phyloP scores from a whole-genome alignment of 441 rosid species.

The Hypseocharis bilobata region DNA sequence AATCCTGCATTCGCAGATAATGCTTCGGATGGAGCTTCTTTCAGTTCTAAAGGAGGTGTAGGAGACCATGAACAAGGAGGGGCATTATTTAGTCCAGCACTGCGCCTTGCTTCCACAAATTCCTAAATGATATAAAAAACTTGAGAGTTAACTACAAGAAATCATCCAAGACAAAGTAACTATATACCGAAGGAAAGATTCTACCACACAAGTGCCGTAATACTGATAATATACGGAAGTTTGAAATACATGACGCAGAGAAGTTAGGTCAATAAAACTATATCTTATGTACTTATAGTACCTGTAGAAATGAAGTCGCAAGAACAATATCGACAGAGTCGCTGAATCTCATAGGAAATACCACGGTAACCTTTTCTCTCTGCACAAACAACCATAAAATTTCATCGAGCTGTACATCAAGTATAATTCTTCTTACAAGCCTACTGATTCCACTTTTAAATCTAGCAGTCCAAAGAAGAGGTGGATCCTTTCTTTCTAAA shows the following conservation, averaged over 20 bases:
- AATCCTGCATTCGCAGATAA: constrained; percentile 83
- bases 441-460: too few species aligned
- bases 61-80: constrained; percentile 83
- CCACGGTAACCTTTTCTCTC: constrained; percentile 74
- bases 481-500: too few species aligned
- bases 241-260: neutral
- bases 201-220: neutral
- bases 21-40: constrained; percentile 62
- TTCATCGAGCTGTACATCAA: constrained; percentile 14
- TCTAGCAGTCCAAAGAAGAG: too few species aligned
- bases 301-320: constrained; percentile 90
- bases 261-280: neutral
- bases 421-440: neutral
- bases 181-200: neutral
- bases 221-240: neutral
- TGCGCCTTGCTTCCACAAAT: constrained; percentile 81
- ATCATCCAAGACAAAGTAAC: neutral
- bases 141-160: neutral
- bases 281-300: constrained; percentile 18
- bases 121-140: constrained; percentile 37
- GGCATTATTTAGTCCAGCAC: constrained; percentile 66
- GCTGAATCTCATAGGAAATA: constrained; percentile 86
- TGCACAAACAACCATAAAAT: constrained; percentile 27
- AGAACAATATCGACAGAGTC: constrained; percentile 66
- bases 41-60: constrained; percentile 58